Percentiles rank a stretch among this genome's conserved stretches.
phyloP scores from a whole-genome alignment of 2,329 filamentous ascomycete species.

The Penicillium sp. region DNA sequence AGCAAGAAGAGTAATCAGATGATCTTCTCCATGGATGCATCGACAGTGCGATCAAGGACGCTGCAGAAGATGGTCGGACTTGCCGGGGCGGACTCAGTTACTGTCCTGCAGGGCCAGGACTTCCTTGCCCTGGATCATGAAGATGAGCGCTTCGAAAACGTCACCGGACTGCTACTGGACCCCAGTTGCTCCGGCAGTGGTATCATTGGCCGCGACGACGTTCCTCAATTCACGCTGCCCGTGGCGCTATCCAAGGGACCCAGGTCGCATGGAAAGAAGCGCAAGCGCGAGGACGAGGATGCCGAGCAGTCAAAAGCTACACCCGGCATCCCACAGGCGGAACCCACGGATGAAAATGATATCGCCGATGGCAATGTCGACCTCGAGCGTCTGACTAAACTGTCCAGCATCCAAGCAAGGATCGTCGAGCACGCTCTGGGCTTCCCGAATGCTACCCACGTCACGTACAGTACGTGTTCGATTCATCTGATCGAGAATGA shows the following conservation, averaged over 20 bases:
- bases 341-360: constrained; percentile 41
- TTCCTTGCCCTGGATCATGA: constrained; percentile 75
- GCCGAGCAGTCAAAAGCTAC: constrained; percentile 9
- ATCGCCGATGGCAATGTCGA: constrained; percentile 52
- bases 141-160: constrained; percentile 63
- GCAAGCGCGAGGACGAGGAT: constrained; percentile 37
- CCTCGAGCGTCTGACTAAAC: constrained; percentile 66
- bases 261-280: constrained; percentile 41
- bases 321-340: constrained; percentile 15
- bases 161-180: constrained; percentile 82
- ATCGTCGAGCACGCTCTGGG: constrained; percentile 81
- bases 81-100: constrained; percentile 70
- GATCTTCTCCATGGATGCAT: constrained; percentile 55
- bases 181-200: constrained; percentile 95
- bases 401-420: constrained; percentile 79
- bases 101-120: constrained; percentile 73
- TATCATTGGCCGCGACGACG: constrained; percentile 84
- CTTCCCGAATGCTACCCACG: constrained; percentile 72
- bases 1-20: constrained; percentile 34
- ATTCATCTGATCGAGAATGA: constrained; percentile 88
- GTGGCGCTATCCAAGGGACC: constrained; percentile 21
- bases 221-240: constrained; percentile 68
- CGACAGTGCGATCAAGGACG: constrained; percentile 64
- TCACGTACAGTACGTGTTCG: constrained; percentile 95
- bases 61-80: constrained; percentile 81